phyloP scores from a whole-genome alignment of 345 rosid genomes.

The Euphorbia peplus region DNA sequence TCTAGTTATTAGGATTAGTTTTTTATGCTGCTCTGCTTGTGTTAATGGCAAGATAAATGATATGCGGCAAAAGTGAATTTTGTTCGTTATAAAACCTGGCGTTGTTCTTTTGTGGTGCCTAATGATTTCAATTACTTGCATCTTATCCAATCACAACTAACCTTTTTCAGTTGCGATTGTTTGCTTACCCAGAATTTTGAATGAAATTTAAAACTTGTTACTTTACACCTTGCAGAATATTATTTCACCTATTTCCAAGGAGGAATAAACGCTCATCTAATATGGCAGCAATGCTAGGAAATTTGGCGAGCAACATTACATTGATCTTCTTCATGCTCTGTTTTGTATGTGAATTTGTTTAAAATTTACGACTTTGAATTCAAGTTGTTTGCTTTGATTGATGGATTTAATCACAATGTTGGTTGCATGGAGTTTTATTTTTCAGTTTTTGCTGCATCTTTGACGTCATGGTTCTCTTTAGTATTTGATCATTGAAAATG shows the following conservation, averaged over 20 bases:
- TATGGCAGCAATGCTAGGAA: slow-evolving; percentile 11
- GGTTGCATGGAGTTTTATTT: slow-evolving; percentile 2
- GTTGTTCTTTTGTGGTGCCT: neutral
- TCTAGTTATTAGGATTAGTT: neutral
- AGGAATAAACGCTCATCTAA: slow-evolving; percentile 23
- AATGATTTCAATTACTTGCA: neutral
- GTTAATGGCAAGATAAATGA: neutral
- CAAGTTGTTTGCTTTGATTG: neutral
- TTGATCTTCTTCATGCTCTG: slow-evolving; percentile 5
- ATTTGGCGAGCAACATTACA: slow-evolving; percentile 14
- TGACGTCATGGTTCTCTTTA: neutral
- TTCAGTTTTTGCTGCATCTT: neutral
- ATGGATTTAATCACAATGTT: slow-evolving; percentile 8
- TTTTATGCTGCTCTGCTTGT: neutral
- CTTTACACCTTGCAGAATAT: slow-evolving; percentile 20
- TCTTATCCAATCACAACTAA: neutral
- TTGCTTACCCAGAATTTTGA: neutral
- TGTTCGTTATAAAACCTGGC: too few species aligned
- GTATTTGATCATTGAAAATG: too few species aligned
- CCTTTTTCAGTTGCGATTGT: neutral
- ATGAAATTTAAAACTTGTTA: neutral
- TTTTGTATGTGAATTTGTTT: slow-evolving; percentile 19
- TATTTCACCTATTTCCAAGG: slow-evolving; percentile 8
- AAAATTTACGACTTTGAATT: neutral
- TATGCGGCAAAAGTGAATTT: neutral